A percentile compares a stretch with the other conserved stretches of the same genome.
Conservation (phyloP, 306 rosid genomes). For the Lathyrus tuberosus region DNA sequence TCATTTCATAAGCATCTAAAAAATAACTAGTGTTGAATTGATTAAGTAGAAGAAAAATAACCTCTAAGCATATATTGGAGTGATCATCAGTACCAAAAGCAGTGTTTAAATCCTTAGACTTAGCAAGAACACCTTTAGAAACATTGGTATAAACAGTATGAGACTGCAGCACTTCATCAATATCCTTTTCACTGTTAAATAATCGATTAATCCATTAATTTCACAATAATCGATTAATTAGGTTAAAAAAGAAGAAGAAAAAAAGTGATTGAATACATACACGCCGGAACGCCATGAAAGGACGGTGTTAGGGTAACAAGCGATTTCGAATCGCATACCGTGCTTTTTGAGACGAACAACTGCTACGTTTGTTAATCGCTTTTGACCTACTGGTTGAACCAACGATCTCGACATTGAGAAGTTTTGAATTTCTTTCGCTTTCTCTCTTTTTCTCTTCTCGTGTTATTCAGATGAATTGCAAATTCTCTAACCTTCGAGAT, state of each 20-base stretch:
- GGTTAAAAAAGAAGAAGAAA: neutral
- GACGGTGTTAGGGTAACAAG: constrained; percentile 90
- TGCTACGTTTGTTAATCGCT: constrained; percentile 93
- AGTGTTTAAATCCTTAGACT: constrained; percentile 71
- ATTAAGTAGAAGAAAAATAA: neutral
- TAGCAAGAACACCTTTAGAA: constrained; percentile 93
- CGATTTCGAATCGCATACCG: constrained; percentile 87
- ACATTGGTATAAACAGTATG: constrained; percentile 85
- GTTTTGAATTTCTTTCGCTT: too few species aligned
- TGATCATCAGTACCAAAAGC: constrained; percentile 93
- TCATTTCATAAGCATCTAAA: neutral
- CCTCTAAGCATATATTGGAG: constrained; percentile 72
- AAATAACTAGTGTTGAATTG: neutral
- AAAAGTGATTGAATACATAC: constrained; percentile 37
- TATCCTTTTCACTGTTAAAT: constrained; percentile 75
- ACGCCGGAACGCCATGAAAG: constrained; percentile 98
- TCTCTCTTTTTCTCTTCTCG: too few species aligned
- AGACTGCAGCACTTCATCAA: constrained; percentile 94
- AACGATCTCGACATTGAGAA: constrained; percentile 57
- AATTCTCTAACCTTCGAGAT: too few species aligned
- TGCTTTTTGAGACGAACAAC: constrained; percentile 86
- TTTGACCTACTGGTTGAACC: constrained; percentile 95
- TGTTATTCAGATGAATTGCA: too few species aligned
- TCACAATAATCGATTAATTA: neutral
- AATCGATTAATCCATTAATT: neutral